Conservation (phyloP, 352 stramenopile species). For the Thraustochytrium sp. region DNA sequence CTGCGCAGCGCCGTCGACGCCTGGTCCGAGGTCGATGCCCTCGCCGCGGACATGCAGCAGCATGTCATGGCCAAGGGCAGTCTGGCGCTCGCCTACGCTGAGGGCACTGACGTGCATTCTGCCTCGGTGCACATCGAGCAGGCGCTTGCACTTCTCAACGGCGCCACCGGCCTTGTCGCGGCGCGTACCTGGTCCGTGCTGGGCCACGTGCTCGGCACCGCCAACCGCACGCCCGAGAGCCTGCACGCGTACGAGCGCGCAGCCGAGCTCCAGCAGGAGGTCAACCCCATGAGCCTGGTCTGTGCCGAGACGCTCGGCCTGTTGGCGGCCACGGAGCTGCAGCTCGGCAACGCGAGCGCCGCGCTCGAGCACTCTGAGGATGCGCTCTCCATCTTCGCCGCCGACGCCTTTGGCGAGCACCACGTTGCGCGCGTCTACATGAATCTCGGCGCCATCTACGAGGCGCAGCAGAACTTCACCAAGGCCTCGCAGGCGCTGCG, state of each 20-base stretch:
- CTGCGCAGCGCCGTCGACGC: background rate
- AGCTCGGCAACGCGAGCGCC: background rate
- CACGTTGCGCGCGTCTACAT: background rate
- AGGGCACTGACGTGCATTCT: background rate
- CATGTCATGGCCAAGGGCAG: background rate
- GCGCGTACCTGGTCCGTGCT: background rate
- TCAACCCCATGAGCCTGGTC: background rate
- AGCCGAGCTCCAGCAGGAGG: background rate
- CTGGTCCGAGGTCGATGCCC: background rate
- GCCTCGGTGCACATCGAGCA: background rate
- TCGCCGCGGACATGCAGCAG: background rate
- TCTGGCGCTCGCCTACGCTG: background rate
- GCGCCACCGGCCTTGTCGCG: background rate
- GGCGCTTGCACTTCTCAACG: background rate
- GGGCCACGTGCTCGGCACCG: background rate
- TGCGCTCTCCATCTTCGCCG: background rate
- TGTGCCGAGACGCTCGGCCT: slow-evolving; percentile 6
- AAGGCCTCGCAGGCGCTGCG: background rate
- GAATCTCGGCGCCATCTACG: background rate
- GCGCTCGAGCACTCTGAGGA: slow-evolving; percentile 16
- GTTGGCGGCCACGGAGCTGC: background rate
- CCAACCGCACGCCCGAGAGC: background rate
- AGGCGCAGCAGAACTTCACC: background rate
- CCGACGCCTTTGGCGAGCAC: background rate
- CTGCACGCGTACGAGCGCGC: background rate